Conservation (phyloP, 2,329 filamentous ascomycete species). For the Aspergillus nomiae region DNA sequence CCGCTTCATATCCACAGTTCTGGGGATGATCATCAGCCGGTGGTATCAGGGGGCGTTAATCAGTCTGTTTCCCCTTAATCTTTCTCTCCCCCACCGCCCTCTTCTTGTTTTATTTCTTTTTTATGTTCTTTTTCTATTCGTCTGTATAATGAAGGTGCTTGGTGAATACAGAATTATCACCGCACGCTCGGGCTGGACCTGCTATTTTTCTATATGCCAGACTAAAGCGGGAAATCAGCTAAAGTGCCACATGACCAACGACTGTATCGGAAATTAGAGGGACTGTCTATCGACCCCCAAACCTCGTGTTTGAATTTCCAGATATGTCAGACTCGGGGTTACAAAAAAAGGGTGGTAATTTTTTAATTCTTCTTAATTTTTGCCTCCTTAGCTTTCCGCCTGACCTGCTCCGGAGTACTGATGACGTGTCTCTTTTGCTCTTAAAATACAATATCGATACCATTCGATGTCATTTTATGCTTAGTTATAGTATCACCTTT, state of each 20-base stretch:
- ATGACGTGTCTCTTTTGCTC: not conserved
- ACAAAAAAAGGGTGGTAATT: not conserved
- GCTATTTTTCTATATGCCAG: not conserved
- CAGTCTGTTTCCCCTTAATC: not conserved
- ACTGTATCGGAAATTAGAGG: not conserved
- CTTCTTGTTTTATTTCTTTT: not conserved
- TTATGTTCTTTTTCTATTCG: not conserved
- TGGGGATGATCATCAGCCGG: not conserved
- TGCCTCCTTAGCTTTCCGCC: not conserved
- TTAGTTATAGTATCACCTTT: not conserved
- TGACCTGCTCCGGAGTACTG: not conserved
- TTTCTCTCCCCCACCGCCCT: not conserved
- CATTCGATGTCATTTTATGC: not conserved
- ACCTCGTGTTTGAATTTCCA: not conserved
- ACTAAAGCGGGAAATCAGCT: not conserved
- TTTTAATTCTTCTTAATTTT: not conserved
- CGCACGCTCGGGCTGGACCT: not conserved
- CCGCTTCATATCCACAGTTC: not conserved
- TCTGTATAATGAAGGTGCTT: not conserved
- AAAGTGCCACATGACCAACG: not conserved
- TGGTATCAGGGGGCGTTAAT: not conserved
- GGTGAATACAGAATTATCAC: not conserved
- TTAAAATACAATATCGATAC: not conserved
- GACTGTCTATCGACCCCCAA: not conserved
- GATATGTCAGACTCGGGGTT: not conserved